Conservation (phyloP, 352 stramenopile genomes). For the Pythium monospermum region DNA sequence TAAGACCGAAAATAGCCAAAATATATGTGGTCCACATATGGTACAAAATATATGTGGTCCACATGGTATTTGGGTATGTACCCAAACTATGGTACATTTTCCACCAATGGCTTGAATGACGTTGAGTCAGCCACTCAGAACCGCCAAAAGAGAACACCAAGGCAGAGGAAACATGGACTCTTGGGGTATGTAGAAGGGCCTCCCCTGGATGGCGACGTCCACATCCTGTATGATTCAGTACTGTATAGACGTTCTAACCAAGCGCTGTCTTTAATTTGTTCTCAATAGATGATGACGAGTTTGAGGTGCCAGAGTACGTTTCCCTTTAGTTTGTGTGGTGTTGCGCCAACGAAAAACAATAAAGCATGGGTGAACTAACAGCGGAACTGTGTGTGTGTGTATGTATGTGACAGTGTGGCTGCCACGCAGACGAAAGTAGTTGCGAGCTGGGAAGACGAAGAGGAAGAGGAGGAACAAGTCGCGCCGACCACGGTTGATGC, state of each 20-base stretch:
- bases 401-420: conserved; percentile 15
- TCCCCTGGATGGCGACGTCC: too few relatives aligned
- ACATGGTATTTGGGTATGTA: too few relatives aligned
- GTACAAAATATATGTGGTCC: too few relatives aligned
- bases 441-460: conserved; percentile 76
- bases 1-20: not conserved
- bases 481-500: conserved; percentile 9
- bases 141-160: not conserved
- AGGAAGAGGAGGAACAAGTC: conserved; percentile 58
- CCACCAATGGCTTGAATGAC: conserved; percentile 24
- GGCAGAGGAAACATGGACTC: conserved; percentile 54
- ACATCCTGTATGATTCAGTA: too few relatives aligned
- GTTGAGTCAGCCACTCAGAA: not conserved
- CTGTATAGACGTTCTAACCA: too few relatives aligned
- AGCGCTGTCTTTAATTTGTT: too few relatives aligned
- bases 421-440: conserved; percentile 34
- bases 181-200: conserved; percentile 61
- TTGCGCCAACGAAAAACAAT: not conserved
- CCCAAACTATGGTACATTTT: conserved; percentile 4
- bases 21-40: conserved; percentile 1
- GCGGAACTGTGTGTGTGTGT: not conserved
- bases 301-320: conserved; percentile 63
- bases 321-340: not conserved
- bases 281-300: conserved; percentile 72
- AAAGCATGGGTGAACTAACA: not conserved